Evolutionary conservation across 2,329 filamentous ascomycete species (phyloP).

Genomic region (Pseudogymnoascus sp.): DNA sequence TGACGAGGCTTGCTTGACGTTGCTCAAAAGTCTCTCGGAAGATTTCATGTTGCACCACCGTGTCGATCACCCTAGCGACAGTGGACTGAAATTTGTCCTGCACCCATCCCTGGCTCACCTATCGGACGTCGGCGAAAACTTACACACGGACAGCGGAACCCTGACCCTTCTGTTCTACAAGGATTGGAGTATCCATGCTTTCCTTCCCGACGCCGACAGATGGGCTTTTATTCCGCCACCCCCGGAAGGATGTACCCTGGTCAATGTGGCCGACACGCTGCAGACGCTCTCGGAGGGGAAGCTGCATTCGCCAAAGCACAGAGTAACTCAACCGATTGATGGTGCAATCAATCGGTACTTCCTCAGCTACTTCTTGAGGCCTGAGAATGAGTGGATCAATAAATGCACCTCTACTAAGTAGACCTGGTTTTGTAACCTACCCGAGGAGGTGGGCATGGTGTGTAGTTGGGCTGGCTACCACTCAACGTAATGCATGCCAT

Average conservation of each 20-base stretch:
- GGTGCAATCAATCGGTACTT: slow-evolving; percentile 21
- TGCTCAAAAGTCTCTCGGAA: slow-evolving; percentile 12
- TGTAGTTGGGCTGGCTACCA: neutral
- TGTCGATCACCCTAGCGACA: slow-evolving; percentile 17
- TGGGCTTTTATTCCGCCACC: slow-evolving; percentile 15
- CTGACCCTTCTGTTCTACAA: slow-evolving; percentile 22
- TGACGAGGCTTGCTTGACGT: slow-evolving; percentile 13
- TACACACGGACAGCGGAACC: slow-evolving; percentile 22
- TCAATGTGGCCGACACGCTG: slow-evolving; percentile 23
- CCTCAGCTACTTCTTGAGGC: slow-evolving; percentile 24
- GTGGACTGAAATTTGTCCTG: slow-evolving; percentile 19
- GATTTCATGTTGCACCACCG: slow-evolving; percentile 16
- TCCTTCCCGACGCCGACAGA: neutral
- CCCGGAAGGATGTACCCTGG: slow-evolving; percentile 17
- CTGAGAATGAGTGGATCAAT: slow-evolving; percentile 16
- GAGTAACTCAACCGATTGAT: slow-evolving; percentile 21
- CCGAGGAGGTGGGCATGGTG: neutral
- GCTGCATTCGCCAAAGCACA: slow-evolving; percentile 21
- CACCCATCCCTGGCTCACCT: slow-evolving; percentile 14
- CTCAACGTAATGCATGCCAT: neutral
- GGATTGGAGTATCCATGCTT: slow-evolving; percentile 15
- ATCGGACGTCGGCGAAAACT: slow-evolving; percentile 13
- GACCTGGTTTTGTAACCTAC: neutral
- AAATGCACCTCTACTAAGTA: slow-evolving; percentile 13
- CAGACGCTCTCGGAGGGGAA: slow-evolving; percentile 19